Evolutionary conservation across 129 eudicot species (phyloP).

Genomic region (Oenanthe sinensis): DNA sequence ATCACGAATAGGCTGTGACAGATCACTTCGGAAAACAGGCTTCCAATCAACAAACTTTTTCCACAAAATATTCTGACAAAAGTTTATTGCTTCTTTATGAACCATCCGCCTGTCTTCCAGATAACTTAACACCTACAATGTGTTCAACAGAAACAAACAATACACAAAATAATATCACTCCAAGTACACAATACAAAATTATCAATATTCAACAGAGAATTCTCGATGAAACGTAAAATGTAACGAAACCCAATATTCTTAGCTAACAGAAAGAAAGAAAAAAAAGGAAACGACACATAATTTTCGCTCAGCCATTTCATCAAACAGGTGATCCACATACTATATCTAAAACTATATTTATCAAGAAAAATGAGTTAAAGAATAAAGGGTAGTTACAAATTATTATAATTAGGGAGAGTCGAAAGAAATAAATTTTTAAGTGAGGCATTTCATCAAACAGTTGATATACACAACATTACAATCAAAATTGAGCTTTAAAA

Average conservation of each 20-base stretch:
- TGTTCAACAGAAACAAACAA: slow-evolving; percentile 7
- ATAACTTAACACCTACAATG: slow-evolving; percentile 41
- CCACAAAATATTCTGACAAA: slow-evolving; percentile 57
- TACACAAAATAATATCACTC: neutral
- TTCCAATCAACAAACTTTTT: slow-evolving; percentile 56
- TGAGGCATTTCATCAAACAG: slow-evolving; percentile 1
- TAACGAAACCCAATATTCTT: neutral
- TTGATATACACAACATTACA: neutral
- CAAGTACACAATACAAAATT: neutral
- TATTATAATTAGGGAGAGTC: neutral
- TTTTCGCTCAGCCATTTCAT: slow-evolving; percentile 24
- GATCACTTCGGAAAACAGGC: slow-evolving; percentile 44
- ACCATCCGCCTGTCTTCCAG: slow-evolving; percentile 47
- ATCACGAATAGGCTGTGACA: slow-evolving; percentile 52
- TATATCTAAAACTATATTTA: neutral
- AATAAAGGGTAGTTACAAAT: neutral
- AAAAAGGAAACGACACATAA: neutral
- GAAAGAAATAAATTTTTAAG: neutral
- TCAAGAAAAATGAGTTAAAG: neutral
- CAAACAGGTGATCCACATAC: slow-evolving; percentile 33
- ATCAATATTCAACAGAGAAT: neutral
- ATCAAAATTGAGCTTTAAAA: neutral
- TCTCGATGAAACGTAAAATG: neutral
- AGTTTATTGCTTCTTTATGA: slow-evolving; percentile 67
- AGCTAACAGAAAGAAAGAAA: neutral